These are phyloP conservation scores for Ciborinia camelliae DNA, from an alignment of 2,329 filamentous ascomycete genomes.

Conservation along the genomic window DNA sequence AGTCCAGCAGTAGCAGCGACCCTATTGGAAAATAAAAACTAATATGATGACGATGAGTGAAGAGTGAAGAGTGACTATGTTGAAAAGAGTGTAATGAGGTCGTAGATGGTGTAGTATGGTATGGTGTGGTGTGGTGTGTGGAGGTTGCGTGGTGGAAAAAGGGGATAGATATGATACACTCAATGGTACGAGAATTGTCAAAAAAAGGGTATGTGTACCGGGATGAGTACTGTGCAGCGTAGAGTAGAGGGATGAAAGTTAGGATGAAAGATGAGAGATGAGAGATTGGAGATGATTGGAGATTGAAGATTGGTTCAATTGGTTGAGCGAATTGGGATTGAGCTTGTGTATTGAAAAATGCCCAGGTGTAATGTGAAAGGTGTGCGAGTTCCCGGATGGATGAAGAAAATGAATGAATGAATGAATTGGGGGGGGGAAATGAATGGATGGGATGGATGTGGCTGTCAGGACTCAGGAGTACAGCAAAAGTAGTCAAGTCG, in stretches of 20 bases:
- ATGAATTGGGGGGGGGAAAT: neutral
- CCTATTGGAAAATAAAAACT: neutral
- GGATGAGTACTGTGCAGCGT: no score
- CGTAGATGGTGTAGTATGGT: neutral
- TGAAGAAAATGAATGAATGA: neutral
- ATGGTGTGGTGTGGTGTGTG: neutral
- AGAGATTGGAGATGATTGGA: neutral
- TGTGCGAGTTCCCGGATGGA: neutral
- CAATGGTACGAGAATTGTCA: slow-evolving; percentile 8
- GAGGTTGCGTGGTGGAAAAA: slow-evolving; percentile 10
- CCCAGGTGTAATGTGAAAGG: no score
- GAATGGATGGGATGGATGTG: neutral
- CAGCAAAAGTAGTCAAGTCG: no score
- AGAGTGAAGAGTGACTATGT: no score
- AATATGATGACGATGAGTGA: neutral
- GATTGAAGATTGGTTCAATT: no score
- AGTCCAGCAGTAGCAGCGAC: slow-evolving; percentile 17
- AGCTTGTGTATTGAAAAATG: no score
- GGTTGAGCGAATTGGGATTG: neutral
- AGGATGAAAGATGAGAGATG: neutral
- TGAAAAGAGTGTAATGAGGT: slow-evolving; percentile 1
- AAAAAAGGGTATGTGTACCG: neutral
- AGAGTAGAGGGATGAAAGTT: neutral
- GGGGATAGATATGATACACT: slow-evolving; percentile 2
- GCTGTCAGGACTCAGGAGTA: no score